phyloP scores from a whole-genome alignment of 129 eudicot genomes.

The Saposhnikovia divaricata region DNA sequence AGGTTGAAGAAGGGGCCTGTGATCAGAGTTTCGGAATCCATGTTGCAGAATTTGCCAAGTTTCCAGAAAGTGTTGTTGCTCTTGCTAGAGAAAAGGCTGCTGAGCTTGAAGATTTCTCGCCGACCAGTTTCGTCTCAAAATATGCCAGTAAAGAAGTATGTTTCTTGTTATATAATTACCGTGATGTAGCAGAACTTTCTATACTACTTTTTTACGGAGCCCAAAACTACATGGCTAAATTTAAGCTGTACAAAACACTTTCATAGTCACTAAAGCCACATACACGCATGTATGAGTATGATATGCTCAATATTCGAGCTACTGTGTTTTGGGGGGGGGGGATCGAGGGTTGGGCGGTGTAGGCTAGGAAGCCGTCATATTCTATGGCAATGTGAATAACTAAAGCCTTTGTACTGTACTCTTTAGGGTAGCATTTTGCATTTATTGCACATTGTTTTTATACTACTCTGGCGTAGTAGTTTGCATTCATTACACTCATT shows the following conservation, averaged over 20 bases:
- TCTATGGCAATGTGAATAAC: neutral
- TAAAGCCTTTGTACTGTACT: neutral
- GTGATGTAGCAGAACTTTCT: neutral
- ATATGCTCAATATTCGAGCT: neutral
- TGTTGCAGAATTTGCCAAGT: conserved; percentile 97
- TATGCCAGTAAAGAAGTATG: conserved; percentile 45
- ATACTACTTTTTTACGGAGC: neutral
- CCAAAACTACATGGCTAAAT: neutral
- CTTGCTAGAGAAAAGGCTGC: conserved; percentile 98
- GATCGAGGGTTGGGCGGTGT: neutral
- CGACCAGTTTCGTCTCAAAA: conserved; percentile 32
- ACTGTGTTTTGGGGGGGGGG: neutral
- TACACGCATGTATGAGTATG: neutral
- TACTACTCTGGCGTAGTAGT: neutral
- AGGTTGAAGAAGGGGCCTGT: conserved; percentile 97
- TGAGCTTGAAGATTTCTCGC: conserved; percentile 89
- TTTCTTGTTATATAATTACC: neutral
- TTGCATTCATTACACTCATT: neutral
- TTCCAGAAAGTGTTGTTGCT: conserved; percentile 80
- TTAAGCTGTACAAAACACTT: neutral
- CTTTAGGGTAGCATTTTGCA: neutral
- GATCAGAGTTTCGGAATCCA: conserved; percentile 99
- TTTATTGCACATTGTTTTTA: neutral
- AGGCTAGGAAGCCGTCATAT: no score
- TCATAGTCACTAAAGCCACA: neutral